Percentiles rank a stretch among this genome's conserved stretches.
Evolutionary conservation across 2,329 filamentous ascomycete genomes (phyloP).

Genomic region (Conoideocrella luteorostrata): DNA sequence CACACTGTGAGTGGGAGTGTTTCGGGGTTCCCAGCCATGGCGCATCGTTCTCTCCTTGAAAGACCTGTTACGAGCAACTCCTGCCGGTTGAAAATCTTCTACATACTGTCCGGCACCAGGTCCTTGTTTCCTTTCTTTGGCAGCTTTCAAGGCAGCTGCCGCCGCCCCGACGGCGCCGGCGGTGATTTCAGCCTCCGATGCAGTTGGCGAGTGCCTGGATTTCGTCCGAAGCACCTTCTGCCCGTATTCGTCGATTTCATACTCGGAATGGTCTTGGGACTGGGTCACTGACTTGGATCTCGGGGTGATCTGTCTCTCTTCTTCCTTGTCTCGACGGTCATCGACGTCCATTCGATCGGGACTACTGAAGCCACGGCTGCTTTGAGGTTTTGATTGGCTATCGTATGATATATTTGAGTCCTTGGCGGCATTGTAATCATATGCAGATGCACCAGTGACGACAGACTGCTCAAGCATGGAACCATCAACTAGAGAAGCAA

Average conservation of each 20-base stretch:
- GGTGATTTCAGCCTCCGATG: slow-evolving; percentile 52
- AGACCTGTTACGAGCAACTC: slow-evolving; percentile 54
- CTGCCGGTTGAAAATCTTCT: slow-evolving; percentile 38
- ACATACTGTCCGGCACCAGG: slow-evolving; percentile 26
- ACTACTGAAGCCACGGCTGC: slow-evolving; percentile 27
- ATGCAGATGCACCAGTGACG: slow-evolving; percentile 53
- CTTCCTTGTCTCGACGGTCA: slow-evolving; percentile 29
- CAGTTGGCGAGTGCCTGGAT: slow-evolving; percentile 46
- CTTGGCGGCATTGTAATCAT: slow-evolving; percentile 36
- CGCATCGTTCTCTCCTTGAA: slow-evolving; percentile 58
- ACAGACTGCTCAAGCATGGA: slow-evolving; percentile 63
- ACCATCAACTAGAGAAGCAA: slow-evolving; percentile 78
- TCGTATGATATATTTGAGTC: slow-evolving; percentile 32
- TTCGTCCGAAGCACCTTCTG: slow-evolving; percentile 43
- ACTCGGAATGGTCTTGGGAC: slow-evolving; percentile 46
- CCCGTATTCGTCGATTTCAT: slow-evolving; percentile 52
- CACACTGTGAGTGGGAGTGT: slow-evolving; percentile 52
- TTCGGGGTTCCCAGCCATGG: slow-evolving; percentile 45
- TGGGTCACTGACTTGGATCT: slow-evolving; percentile 29
- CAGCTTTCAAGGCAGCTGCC: slow-evolving; percentile 44
- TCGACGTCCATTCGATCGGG: slow-evolving; percentile 37
- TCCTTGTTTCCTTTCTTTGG: slow-evolving; percentile 39
- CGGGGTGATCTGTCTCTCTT: slow-evolving; percentile 36
- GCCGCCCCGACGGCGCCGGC: slow-evolving; percentile 48
- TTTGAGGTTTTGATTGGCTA: slow-evolving; percentile 23